phyloP scores from a whole-genome alignment of 352 stramenopile species.

The Phytophthora pseudosyringae region DNA sequence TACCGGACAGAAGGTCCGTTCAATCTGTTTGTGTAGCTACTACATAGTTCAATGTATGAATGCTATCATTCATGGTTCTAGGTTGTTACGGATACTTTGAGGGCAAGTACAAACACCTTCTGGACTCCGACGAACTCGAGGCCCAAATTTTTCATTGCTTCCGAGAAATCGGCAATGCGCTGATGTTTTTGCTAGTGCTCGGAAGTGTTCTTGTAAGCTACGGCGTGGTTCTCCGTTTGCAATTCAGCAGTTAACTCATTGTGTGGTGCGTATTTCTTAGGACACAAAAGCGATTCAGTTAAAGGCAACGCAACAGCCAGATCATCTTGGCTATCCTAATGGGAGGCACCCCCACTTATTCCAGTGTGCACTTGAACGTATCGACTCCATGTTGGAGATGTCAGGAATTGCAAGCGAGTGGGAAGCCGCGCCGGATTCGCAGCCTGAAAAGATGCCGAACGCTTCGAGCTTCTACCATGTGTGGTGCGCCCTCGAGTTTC shows the following conservation, averaged over 20 bases:
- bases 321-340: not conserved
- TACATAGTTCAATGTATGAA: not conserved
- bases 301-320: constrained; percentile 8
- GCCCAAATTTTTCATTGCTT: constrained; percentile 86
- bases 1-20: constrained; percentile 59
- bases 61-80: constrained; percentile 1
- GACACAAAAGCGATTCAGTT: constrained; percentile 17
- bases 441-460: constrained; percentile 54
- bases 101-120: constrained; percentile 78
- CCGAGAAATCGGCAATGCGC: constrained; percentile 76
- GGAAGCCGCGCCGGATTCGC: constrained; percentile 37
- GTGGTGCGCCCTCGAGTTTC: constrained; percentile 70
- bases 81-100: constrained; percentile 86
- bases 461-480: constrained; percentile 66
- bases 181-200: constrained; percentile 67
- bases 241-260: not conserved
- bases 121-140: constrained; percentile 83
- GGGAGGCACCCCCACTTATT: constrained; percentile 25
- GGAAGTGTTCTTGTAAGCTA: constrained; percentile 42
- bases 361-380: constrained; percentile 29
- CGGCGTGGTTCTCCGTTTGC: not conserved
- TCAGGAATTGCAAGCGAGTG: constrained; percentile 49
- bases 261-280: not conserved
- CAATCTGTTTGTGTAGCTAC: not conserved
- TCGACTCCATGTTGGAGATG: constrained; percentile 38